Conservation (phyloP, 352 stramenopile genomes). For the Pythium pyrilobum region DNA sequence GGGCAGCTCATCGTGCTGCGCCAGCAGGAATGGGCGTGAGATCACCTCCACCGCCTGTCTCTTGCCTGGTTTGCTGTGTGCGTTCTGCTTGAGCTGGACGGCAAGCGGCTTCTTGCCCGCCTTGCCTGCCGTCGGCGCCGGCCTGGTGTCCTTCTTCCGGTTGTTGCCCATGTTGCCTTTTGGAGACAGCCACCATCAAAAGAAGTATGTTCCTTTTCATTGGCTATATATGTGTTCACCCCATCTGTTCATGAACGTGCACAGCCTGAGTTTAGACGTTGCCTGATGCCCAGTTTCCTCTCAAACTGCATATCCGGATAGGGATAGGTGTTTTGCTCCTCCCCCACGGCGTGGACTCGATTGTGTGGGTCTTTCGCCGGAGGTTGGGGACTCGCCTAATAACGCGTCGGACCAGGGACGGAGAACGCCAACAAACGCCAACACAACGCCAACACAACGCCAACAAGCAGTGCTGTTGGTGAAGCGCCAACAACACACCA, state of each 20-base stretch:
- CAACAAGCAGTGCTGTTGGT: background rate
- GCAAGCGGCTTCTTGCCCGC: constrained; percentile 14
- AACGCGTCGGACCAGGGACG: no score
- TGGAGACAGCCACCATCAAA: background rate
- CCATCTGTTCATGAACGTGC: background rate
- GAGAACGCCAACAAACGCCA: background rate
- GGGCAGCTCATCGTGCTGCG: constrained; percentile 54
- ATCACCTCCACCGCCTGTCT: constrained; percentile 15
- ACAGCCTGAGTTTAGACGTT: constrained; percentile 2
- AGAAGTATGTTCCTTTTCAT: background rate
- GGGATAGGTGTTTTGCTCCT: background rate
- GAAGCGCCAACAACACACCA: background rate
- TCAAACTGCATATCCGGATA: constrained; percentile 2
- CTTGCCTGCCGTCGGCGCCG: constrained; percentile 6
- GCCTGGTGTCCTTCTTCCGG: constrained; percentile 8
- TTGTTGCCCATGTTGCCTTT: constrained; percentile 14
- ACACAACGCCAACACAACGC: no score
- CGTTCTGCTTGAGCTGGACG: constrained; percentile 7
- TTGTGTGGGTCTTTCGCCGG: background rate
- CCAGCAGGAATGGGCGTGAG: constrained; percentile 33
- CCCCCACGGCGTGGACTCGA: no score
- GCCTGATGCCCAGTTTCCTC: constrained; percentile 8
- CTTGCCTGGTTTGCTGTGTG: constrained; percentile 7
- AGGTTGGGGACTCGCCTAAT: no score
- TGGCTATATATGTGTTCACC: constrained; percentile 16